Percentiles rank a stretch among this genome's conserved stretches.
phyloP scores from a whole-genome alignment of 169 alveolate genomes.

The Cyclospora cayetanensis region DNA sequence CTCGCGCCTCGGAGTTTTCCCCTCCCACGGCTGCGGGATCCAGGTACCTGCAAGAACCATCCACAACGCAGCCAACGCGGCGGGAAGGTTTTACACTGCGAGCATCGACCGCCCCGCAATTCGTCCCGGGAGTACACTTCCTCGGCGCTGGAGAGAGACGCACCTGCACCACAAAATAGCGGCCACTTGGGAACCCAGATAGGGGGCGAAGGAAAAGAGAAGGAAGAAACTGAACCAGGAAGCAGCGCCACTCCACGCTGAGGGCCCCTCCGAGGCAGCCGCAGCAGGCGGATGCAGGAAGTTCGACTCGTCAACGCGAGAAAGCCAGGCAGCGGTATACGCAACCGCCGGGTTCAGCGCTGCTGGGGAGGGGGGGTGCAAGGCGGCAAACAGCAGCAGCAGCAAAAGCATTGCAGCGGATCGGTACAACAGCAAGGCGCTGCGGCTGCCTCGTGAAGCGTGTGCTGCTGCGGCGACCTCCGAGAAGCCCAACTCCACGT shows the following conservation, averaged over 20 bases:
- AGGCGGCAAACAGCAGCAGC: constrained; percentile 23
- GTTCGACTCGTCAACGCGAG: neutral
- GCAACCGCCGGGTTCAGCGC: constrained; percentile 3
- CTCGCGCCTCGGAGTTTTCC: too few species aligned
- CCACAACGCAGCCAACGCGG: neutral
- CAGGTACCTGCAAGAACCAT: neutral
- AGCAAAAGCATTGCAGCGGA: neutral
- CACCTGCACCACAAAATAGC: neutral
- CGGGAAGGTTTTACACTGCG: neutral
- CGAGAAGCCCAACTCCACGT: neutral
- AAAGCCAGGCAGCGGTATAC: neutral
- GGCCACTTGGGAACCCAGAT: neutral
- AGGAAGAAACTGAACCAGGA: neutral
- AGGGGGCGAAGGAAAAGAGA: neutral
- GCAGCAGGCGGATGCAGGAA: neutral
- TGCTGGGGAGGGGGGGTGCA: constrained; percentile 2
- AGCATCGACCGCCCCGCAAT: too few species aligned
- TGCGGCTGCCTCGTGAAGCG: too few species aligned
- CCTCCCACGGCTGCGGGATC: neutral
- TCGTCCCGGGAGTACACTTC: too few species aligned
- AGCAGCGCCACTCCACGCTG: neutral
- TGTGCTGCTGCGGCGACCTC: neutral
- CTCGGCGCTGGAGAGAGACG: too few species aligned
- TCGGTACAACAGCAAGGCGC: neutral
- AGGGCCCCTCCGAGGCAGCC: neutral